phyloP scores from a whole-genome alignment of 805 yeast species.

The Dipodascopsis uninucleata region DNA sequence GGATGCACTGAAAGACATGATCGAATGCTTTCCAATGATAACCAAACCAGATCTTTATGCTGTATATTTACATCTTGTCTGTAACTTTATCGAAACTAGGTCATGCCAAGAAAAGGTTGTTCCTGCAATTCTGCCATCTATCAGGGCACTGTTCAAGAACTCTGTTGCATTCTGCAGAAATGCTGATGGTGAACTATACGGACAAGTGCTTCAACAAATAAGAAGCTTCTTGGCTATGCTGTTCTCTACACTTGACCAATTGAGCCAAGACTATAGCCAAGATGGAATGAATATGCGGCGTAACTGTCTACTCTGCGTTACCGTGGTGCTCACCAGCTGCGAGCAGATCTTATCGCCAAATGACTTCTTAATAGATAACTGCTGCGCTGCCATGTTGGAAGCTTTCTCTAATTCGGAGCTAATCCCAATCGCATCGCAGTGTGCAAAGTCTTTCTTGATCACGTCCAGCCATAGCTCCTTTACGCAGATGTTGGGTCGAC shows the following conservation, averaged over 20 bases:
- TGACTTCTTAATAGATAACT: conserved; percentile 39
- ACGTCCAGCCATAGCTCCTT: conserved; percentile 36
- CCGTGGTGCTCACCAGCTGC: conserved; percentile 45
- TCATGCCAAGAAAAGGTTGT: conserved; percentile 43
- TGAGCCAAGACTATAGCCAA: conserved; percentile 11
- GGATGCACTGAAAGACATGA: conserved; percentile 56
- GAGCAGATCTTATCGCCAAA: conserved; percentile 37
- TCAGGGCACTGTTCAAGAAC: conserved; percentile 45
- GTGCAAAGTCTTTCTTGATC: conserved; percentile 55
- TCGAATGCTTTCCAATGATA: conserved; percentile 59
- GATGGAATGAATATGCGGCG: conserved; percentile 28
- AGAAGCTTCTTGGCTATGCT: conserved; percentile 28
- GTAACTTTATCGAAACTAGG: conserved; percentile 19
- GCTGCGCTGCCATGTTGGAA: conserved; percentile 37
- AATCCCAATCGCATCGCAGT: conserved; percentile 50
- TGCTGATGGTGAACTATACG: conserved; percentile 22
- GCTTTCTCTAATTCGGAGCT: conserved; percentile 40
- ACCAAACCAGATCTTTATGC: conserved; percentile 69
- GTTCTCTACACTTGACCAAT: conserved; percentile 16
- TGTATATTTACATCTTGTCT: conserved; percentile 59
- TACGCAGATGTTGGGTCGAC: conserved; percentile 42
- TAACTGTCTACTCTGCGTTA: conserved; percentile 44
- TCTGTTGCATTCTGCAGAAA: conserved; percentile 29
- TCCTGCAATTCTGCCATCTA: conserved; percentile 51
- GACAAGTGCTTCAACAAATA: conserved; percentile 17